These are phyloP conservation scores for Aspergillus transmontanensis DNA, from an alignment of 2,329 filamentous ascomycete genomes.

Conservation along the genomic window DNA sequence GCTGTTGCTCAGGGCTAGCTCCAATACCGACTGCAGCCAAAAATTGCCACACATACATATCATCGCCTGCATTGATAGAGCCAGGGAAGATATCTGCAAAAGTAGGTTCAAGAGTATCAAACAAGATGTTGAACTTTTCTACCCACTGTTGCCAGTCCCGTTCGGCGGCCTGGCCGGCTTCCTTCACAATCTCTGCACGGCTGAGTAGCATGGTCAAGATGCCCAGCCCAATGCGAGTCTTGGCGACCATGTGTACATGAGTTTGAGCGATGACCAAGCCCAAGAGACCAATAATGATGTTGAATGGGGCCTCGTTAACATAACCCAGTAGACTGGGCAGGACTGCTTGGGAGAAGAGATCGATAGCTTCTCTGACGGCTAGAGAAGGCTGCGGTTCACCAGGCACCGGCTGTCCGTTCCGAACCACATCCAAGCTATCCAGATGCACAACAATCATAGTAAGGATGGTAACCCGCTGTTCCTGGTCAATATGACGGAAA, in stretches of 20 bases:
- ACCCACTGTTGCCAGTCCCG: slow-evolving; percentile 83
- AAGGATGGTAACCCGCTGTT: slow-evolving; percentile 88
- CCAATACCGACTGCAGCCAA: slow-evolving; percentile 92
- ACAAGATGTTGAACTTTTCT: slow-evolving; percentile 79
- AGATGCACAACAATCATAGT: slow-evolving; percentile 96
- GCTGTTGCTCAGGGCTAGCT: slow-evolving; percentile 91
- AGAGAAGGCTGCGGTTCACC: slow-evolving; percentile 74
- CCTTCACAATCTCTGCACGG: slow-evolving; percentile 89
- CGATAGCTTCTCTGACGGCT: slow-evolving; percentile 84
- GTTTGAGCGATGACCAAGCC: slow-evolving; percentile 80
- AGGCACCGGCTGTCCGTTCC: slow-evolving; percentile 72
- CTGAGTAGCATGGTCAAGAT: slow-evolving; percentile 94
- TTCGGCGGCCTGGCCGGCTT: slow-evolving; percentile 70
- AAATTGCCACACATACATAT: slow-evolving; percentile 98
- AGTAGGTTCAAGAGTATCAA: slow-evolving; percentile 81
- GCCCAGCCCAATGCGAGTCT: slow-evolving; percentile 83
- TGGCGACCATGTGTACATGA: slow-evolving; percentile 80
- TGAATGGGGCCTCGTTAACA: slow-evolving; percentile 85
- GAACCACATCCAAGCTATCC: slow-evolving; percentile 87
- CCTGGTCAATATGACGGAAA: slow-evolving; percentile 87
- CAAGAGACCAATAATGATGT: slow-evolving; percentile 87
- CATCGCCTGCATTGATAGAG: slow-evolving; percentile 84
- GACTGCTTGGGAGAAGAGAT: slow-evolving; percentile 83
- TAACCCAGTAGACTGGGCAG: slow-evolving; percentile 89
- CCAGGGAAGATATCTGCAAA: slow-evolving; percentile 87